These are phyloP conservation scores for Candida boleticola DNA, from an alignment of 805 yeast genomes.

Conservation along the genomic window DNA sequence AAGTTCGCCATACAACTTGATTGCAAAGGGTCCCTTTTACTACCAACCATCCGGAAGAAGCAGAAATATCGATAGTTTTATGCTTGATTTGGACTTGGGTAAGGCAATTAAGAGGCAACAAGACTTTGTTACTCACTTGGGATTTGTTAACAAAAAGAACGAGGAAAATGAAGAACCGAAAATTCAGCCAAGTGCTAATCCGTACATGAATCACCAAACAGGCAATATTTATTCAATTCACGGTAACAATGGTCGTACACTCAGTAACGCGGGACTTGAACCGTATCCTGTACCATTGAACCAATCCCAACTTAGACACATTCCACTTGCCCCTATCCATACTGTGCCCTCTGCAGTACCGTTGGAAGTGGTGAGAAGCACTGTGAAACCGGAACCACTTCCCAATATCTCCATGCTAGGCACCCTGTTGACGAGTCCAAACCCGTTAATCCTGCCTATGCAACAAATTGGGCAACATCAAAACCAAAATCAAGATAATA, in stretches of 20 bases:
- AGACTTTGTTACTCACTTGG: conserved; percentile 13
- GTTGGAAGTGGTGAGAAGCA: neutral
- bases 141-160: conserved; percentile 7
- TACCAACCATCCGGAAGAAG: neutral
- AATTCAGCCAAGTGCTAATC: neutral
- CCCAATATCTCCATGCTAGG: neutral
- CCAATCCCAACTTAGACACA: neutral
- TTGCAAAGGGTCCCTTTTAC: neutral
- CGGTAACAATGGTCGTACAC: neutral
- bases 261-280: neutral
- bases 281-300: neutral
- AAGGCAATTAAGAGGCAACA: conserved; percentile 12
- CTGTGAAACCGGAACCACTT: neutral
- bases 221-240: neutral
- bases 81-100: conserved; percentile 14
- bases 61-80: conserved; percentile 11
- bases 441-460: neutral
- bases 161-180: neutral
- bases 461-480: too few species aligned
- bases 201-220: neutral
- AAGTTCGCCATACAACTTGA: neutral
- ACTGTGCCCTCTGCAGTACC: neutral
- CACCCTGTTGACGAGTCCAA: neutral
- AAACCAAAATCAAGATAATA: too few species aligned
- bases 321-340: neutral